Conservation (phyloP, 306 rosid species). For the Vigna unguiculata region DNA sequence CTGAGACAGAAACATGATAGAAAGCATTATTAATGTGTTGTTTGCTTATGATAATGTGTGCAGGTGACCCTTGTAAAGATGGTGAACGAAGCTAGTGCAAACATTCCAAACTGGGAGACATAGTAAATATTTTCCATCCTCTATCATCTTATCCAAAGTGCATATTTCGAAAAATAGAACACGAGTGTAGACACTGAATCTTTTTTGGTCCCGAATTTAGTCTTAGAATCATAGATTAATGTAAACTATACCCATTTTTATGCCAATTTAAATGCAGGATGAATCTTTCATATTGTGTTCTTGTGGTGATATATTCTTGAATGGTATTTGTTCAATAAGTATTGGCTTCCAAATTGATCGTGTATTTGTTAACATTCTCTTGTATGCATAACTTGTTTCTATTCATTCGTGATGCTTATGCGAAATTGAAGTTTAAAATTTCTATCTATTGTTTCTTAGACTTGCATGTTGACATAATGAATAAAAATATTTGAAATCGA, state of each 20-base stretch:
- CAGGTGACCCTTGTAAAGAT: constrained; percentile 90
- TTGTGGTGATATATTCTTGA: background rate
- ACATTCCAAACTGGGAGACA: constrained; percentile 78
- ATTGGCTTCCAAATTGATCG: constrained; percentile 9
- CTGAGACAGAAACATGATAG: constrained; percentile 1
- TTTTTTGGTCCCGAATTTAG: constrained; percentile 21
- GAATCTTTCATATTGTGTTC: background rate
- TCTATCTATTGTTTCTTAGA: no score
- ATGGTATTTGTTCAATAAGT: constrained; percentile 26
- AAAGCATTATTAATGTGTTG: constrained; percentile 33
- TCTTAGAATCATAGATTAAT: constrained; percentile 43
- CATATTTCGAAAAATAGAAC: background rate
- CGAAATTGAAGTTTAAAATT: no score
- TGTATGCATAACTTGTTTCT: background rate
- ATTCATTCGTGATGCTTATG: no score
- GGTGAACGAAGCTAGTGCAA: constrained; percentile 90
- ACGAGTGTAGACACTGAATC: background rate
- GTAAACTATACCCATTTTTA: constrained; percentile 27
- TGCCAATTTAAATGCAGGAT: constrained; percentile 4
- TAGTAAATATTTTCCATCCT: constrained; percentile 32
- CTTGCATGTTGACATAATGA: no score
- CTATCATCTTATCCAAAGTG: constrained; percentile 24
- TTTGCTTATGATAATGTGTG: constrained; percentile 38
- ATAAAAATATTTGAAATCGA: no score
- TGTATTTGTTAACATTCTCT: background rate